Conservation (phyloP, 495 filamentous ascomycete genomes). For the Aspergillus homomorphus region DNA sequence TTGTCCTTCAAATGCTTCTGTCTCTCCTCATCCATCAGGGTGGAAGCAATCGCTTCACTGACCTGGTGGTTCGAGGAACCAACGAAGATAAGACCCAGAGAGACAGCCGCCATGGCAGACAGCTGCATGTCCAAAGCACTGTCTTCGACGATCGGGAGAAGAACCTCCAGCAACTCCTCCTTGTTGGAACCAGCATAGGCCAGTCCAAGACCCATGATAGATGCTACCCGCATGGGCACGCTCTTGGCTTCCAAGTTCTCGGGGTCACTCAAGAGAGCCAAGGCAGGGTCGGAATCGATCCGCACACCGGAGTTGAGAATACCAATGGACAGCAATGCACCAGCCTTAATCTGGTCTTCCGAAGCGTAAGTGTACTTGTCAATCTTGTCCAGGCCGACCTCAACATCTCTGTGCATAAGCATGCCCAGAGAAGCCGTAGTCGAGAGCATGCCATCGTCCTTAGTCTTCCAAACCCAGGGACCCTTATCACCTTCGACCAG, state of each 20-base stretch:
- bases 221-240: conserved; percentile 68
- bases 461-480: conserved; percentile 98
- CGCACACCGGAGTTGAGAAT: conserved; percentile 91
- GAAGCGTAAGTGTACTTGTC: conserved; percentile 83
- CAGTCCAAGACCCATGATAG: conserved; percentile 94
- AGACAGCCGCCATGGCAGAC: conserved; percentile 91
- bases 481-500: conserved; percentile 73
- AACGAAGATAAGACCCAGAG: conserved; percentile 87
- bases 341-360: conserved; percentile 86
- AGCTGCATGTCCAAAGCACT: conserved; percentile 84
- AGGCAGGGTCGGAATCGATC: conserved; percentile 78
- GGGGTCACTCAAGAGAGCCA: conserved; percentile 76
- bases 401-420: conserved; percentile 86
- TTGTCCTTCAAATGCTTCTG: conserved; percentile 88
- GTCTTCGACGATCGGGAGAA: conserved; percentile 84
- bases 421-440: conserved; percentile 91
- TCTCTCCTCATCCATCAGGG: conserved; percentile 86
- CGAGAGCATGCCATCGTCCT: conserved; percentile 95
- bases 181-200: conserved; percentile 91
- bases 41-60: conserved; percentile 82
- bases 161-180: conserved; percentile 71
- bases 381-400: conserved; percentile 82
- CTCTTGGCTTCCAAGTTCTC: conserved; percentile 76
- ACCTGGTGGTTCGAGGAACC: conserved; percentile 87
- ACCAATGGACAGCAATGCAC: conserved; percentile 83